These are phyloP conservation scores for Apocynum venetum DNA, from an alignment of 257 asterid genomes.

Conservation along the genomic window DNA sequence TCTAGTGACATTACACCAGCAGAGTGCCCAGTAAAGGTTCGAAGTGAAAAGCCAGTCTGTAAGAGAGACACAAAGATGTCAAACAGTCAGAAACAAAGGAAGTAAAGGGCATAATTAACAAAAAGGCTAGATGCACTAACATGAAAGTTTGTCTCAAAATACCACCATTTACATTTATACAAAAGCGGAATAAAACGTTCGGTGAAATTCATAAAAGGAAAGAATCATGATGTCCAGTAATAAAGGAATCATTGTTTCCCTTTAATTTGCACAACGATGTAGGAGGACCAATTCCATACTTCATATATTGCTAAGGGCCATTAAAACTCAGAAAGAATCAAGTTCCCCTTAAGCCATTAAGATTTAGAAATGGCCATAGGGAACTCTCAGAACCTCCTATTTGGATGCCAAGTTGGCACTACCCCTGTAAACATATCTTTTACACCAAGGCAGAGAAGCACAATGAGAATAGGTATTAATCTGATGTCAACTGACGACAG, in stretches of 20 bases:
- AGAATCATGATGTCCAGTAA: background rate
- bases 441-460: background rate
- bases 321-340: background rate
- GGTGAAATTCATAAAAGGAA: background rate
- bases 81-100: background rate
- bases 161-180: background rate
- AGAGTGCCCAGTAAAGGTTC: slow-evolving; percentile 87
- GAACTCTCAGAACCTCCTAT: background rate
- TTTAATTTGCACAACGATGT: background rate
- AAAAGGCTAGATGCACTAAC: background rate
- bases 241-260: background rate
- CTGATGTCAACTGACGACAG: background rate
- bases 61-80: background rate
- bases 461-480: background rate
- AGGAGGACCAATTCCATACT: background rate
- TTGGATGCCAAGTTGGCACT: background rate
- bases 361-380: background rate
- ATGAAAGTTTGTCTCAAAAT: background rate
- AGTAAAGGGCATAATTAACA: background rate
- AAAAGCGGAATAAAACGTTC: background rate
- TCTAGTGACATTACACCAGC: slow-evolving; percentile 86
- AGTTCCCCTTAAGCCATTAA: background rate
- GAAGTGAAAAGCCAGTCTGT: slow-evolving; percentile 82
- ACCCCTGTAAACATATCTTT: background rate
- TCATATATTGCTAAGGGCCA: background rate